Evolutionary conservation across 306 rosid genomes (phyloP).

Genomic region (Oemleria cerasiformis): DNA sequence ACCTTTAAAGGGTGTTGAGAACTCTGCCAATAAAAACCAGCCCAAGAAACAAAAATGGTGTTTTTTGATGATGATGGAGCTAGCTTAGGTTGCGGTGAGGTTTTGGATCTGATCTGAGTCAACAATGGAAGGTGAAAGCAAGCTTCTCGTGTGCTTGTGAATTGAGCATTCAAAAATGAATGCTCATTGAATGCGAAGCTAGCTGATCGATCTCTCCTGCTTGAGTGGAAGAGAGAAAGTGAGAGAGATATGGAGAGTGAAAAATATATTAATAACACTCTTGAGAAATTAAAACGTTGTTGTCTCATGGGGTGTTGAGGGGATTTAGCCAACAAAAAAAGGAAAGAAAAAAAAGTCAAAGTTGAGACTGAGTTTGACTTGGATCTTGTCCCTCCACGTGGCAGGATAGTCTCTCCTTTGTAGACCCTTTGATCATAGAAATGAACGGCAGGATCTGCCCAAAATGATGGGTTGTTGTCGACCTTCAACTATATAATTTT

Average conservation of each 20-base stretch:
- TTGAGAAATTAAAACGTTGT: slow-evolving; percentile 41
- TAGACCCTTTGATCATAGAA: slow-evolving; percentile 38
- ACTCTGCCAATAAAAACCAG: slow-evolving; percentile 15
- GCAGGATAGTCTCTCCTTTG: slow-evolving; percentile 15
- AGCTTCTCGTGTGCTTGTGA: slow-evolving; percentile 40
- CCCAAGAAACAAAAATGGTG: slow-evolving; percentile 7
- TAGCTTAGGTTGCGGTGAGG: neutral
- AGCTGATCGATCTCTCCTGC: slow-evolving; percentile 2
- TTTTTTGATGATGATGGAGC: neutral
- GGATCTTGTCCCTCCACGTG: slow-evolving; percentile 31
- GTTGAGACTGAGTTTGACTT: slow-evolving; percentile 22
- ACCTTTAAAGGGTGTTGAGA: slow-evolving; percentile 31
- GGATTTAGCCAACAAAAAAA: neutral
- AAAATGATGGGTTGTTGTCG: slow-evolving; percentile 27
- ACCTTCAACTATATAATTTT: neutral
- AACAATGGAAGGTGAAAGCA: slow-evolving; percentile 37
- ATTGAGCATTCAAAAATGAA: slow-evolving; percentile 44
- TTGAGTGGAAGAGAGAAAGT: slow-evolving; percentile 20
- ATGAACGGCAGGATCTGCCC: slow-evolving; percentile 37
- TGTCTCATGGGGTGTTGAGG: slow-evolving; percentile 10
- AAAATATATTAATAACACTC: slow-evolving; percentile 8
- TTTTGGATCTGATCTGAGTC: slow-evolving; percentile 37
- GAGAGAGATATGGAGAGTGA: slow-evolving; percentile 1
- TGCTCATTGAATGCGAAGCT: slow-evolving; percentile 44
- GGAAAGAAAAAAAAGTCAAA: slow-evolving; percentile 4